These are phyloP conservation scores for Pseudogymnoascus sp. DNA, from an alignment of 2,329 filamentous ascomycete genomes.

Conservation along the genomic window DNA sequence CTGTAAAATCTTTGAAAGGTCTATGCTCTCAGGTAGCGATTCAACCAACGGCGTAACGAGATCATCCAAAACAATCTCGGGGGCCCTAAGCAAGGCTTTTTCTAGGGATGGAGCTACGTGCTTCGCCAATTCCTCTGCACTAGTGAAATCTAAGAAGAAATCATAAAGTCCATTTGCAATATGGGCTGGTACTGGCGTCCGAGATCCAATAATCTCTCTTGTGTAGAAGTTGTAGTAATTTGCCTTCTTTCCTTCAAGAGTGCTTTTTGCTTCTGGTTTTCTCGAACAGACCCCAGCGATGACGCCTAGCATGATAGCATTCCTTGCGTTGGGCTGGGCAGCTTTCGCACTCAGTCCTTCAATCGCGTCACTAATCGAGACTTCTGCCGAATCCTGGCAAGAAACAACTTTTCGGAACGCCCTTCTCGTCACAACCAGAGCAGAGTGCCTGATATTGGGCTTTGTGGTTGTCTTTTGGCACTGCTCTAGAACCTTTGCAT, in stretches of 20 bases:
- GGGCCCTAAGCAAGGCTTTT: slow-evolving; percentile 79
- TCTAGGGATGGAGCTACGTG: slow-evolving; percentile 76
- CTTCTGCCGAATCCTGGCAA: slow-evolving; percentile 28
- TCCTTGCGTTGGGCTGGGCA: slow-evolving; percentile 53
- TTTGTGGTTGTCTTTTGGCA: slow-evolving; percentile 61
- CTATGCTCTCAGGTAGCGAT: slow-evolving; percentile 60
- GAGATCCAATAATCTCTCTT: slow-evolving; percentile 76
- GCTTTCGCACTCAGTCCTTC: slow-evolving; percentile 61
- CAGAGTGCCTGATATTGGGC: slow-evolving; percentile 59
- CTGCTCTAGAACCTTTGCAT: slow-evolving; percentile 68
- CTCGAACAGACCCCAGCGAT: slow-evolving; percentile 80
- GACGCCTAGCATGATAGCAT: slow-evolving; percentile 73
- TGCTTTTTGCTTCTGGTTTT: slow-evolving; percentile 51
- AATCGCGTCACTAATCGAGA: slow-evolving; percentile 53
- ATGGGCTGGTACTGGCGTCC: slow-evolving; percentile 60
- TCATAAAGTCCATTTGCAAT: slow-evolving; percentile 66
- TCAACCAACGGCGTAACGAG: slow-evolving; percentile 65
- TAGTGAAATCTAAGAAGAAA: slow-evolving; percentile 73
- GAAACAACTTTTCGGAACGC: slow-evolving; percentile 69
- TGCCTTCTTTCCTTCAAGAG: slow-evolving; percentile 58
- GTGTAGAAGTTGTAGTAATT: slow-evolving; percentile 75
- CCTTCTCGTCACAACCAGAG: slow-evolving; percentile 68
- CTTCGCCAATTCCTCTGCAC: slow-evolving; percentile 63
- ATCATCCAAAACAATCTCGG: slow-evolving; percentile 78
- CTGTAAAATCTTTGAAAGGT: slow-evolving; percentile 67